A percentile compares a stretch with the other conserved stretches of the same genome.
Conservation (phyloP, 164 flowering plant genomes). For the Piper longum region DNA sequence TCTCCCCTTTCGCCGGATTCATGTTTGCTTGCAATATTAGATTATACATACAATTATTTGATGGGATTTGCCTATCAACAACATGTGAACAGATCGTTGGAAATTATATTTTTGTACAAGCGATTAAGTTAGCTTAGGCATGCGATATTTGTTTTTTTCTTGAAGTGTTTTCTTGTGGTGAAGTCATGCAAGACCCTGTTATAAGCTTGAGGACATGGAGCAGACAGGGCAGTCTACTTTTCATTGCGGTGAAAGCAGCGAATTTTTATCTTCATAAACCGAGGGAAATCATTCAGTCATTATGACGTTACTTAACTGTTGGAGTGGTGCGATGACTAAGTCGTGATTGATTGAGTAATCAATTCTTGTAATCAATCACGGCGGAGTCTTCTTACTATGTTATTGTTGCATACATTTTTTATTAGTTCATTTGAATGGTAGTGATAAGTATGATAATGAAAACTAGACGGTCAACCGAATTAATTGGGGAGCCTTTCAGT, state of each 20-base stretch:
- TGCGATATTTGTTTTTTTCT: no score
- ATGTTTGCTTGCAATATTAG: not conserved
- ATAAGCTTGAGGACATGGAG: not conserved
- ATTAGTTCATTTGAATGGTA: no score
- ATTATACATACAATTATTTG: conserved; percentile 1
- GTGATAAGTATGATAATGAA: no score
- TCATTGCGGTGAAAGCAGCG: not conserved
- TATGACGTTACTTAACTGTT: not conserved
- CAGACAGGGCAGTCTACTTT: not conserved
- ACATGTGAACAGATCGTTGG: not conserved
- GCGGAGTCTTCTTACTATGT: no score
- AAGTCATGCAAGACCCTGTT: not conserved
- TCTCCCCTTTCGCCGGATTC: conserved; percentile 1
- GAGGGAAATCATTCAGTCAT: not conserved
- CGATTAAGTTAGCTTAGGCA: not conserved
- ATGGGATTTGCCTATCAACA: conserved; percentile 1
- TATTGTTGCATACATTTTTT: no score
- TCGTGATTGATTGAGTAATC: no score
- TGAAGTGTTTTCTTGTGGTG: not conserved
- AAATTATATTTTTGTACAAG: not conserved
- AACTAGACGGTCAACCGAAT: no score
- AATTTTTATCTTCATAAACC: no score
- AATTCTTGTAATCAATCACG: no score
- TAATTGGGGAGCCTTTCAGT: no score
- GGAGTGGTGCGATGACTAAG: no score